Base-by-base conservation (phyloP, 768 basidiomycete genomes). In the Naganishia randhawae region DNA sequence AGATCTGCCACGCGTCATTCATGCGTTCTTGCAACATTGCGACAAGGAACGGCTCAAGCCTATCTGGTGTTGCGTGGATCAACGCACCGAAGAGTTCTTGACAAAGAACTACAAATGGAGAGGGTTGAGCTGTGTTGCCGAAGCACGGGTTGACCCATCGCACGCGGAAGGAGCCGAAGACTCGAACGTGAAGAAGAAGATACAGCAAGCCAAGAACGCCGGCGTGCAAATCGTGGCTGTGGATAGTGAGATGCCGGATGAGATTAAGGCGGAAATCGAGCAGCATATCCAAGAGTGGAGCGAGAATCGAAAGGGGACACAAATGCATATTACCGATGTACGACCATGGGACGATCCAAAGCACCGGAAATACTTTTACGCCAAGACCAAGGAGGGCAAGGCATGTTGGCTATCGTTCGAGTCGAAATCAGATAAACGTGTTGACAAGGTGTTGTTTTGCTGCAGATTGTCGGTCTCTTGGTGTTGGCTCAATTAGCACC, bases 31-130 rank as follows among this genome's bases (percentile, higher is more conserved):
- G 53, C 66, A 73, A 9, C 75, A 83, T 75, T 81, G 77, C 25
- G 80, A 82, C 61, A 73, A 79, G 2, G 80, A 86, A 19, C 39
- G 69, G 39, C 77, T 87, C 27, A 84, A 82, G 66, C 84, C 83
- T 0, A 81, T 88, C 48, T 89, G 87, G 84, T 83, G 83, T 42
- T 86, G 86, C 75, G 83, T 88, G 17, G 84, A 85, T 71, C 76
- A 78, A 37, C 79, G 83, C 16, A 81, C 85, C 14, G 86, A 87
- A 71, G 77, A 83, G 50, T 74, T 85, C 9, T 83, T 88, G 54
- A 83, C 75, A 11, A 78, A 80, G n/a, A 70, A 78, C 8, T 81
- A 83, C 42, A 80, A 82, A 0, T 89, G 87, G 88, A 82, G 83
- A 64, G 83, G 84, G 4, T 81, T 89, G 50, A 83, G 83, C 61